Base-by-base conservation (phyloP, 2,329 filamentous ascomycete species). In the Tricladium varicosporioides region DNA sequence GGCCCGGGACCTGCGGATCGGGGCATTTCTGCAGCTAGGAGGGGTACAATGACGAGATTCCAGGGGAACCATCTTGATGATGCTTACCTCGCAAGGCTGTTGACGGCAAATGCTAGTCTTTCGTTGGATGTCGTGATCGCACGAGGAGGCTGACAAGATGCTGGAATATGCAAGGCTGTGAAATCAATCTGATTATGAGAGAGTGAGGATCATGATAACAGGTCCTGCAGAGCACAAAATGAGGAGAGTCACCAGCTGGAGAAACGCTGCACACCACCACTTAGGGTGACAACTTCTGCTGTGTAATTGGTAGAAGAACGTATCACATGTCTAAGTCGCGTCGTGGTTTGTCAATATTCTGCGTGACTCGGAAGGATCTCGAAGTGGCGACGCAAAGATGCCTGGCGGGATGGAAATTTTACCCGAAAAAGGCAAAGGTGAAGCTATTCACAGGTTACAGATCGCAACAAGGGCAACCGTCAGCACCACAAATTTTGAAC, bases 401-500 rank as follows among this genome's bases (percentile, higher is more conserved):
- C 63, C 63, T 64, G 60, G 61, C 43, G 45, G 43, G 36, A 18
- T 53, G 61, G 61, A 60, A 27, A 11, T 31, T 4, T 60, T 64
- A 51, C 32, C 61, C 63, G 49, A 51, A 65, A 56, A 13, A 4
- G 61, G 61, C 5, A 63, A 65, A 55, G 19, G 18, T 60, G 63
- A 63, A 32, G 36, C 57, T 58, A 65, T 65, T 57, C 53, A n/a
- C 55, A 57, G 60, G 22, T 57, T 14, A n/a, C 14, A 48, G 56
- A 65, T 63, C 44, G 47, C 50, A 48, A 52, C 54, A 59, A 53
- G 15, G 57, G 47, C 57, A 59, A 48, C 56, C 47, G 40, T 43
- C 31, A 63, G 54, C 56, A 49, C 22, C 53, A 64, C 63, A 63
- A 65, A 61, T 64, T 64, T 65, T 58, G 60, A 65, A 65, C 63